These are phyloP conservation scores for Rugonectria rugulosa DNA, from an alignment of 2,329 filamentous ascomycete genomes.

Conservation along the genomic window DNA sequence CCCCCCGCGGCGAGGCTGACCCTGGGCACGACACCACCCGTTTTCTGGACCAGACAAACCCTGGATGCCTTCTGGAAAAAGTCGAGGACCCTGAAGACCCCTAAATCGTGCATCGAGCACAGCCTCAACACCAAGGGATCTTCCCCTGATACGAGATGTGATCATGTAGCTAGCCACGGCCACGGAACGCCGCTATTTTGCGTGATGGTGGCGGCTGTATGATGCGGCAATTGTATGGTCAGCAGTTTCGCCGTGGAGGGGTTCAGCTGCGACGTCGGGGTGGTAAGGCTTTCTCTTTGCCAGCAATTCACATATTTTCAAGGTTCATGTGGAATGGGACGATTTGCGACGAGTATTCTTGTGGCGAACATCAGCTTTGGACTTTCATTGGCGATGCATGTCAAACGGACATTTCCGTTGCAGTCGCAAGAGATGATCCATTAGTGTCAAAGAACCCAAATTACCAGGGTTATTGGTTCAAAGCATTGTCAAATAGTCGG, in stretches of 20 bases:
- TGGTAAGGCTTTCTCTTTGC: no score
- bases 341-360: no score
- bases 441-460: no score
- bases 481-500: no score
- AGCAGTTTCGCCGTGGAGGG: not conserved
- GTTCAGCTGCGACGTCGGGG: not conserved
- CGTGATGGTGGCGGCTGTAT: constrained; percentile 1
- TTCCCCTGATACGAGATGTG: constrained; percentile 9
- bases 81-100: constrained; percentile 13
- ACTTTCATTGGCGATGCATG: no score
- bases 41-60: no score
- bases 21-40: constrained; percentile 4
- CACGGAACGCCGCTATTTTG: not conserved
- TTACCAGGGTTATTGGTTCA: no score
- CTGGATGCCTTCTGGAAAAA: constrained; percentile 12
- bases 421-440: no score
- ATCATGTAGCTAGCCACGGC: not conserved
- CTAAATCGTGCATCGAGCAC: constrained; percentile 20
- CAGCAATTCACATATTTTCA: no score
- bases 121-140: constrained; percentile 20
- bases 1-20: constrained; percentile 9
- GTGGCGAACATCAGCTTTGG: no score
- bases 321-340: no score
- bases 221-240: not conserved
- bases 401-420: no score